Evolutionary conservation across 192 early-diverging fungal genomes (phyloP).

Genomic region (Backusella liffmaniae): DNA sequence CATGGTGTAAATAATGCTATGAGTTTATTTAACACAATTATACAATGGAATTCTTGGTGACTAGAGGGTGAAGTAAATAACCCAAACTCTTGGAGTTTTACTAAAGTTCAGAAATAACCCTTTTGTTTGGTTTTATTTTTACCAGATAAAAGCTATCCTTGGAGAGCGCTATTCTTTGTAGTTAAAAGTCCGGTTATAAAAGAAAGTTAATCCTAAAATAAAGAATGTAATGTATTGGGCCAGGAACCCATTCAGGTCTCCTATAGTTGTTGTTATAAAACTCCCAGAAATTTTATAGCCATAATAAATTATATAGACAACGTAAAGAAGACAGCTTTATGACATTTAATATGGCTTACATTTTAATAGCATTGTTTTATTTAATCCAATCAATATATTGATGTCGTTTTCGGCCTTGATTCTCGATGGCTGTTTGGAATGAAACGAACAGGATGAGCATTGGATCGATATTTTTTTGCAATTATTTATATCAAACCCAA

Average conservation of each 20-base stretch:
- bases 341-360: background rate
- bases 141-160: background rate
- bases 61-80: background rate
- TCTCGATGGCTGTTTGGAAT: background rate
- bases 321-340: background rate
- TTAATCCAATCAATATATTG: background rate
- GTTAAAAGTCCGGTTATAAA: background rate
- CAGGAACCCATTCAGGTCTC: background rate
- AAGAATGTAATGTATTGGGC: background rate
- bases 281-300: background rate
- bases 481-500: too few relatives aligned
- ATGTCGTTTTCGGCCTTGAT: background rate
- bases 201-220: background rate
- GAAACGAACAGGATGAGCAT: background rate
- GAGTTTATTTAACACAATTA: background rate
- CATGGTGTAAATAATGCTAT: background rate
- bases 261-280: background rate
- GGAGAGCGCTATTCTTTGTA: background rate
- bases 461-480: too few relatives aligned
- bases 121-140: background rate
- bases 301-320: background rate
- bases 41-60: background rate
- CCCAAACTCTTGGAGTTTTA: background rate
- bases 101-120: background rate
- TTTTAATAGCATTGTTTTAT: background rate